Evolutionary conservation across 495 filamentous ascomycete genomes (phyloP), one percentile per base, ranked within the genome.

Genomic region (Xylaria nigripes): DNA sequence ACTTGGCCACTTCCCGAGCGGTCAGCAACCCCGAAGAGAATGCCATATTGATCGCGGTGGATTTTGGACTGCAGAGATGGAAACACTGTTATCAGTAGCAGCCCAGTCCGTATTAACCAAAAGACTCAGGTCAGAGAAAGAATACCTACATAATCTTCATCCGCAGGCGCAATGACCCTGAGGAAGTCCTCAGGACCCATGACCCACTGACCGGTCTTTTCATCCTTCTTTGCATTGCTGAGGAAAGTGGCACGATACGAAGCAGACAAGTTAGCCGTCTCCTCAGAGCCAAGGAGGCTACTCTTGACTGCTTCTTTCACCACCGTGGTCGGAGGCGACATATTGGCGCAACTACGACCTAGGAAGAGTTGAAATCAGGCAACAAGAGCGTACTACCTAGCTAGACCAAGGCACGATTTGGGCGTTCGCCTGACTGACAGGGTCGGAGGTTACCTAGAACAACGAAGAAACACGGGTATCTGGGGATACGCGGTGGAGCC

Each of bases 1-100:
- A 98, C 74, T 61, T 79, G 83, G 51, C 90, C 89, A 21, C 72
- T 72, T 48, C 76, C 80, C 42, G 78, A 79, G 47, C 87, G 80
- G 69, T 98, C 93, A 55, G 93, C 93, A 29, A 98, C 84, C 50
- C 75, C 72, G 70, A 97, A 98, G 9, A 98, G 85, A 61, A 98
- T 87, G 8, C 82, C 84, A 70, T 96, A 98, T 67, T 96, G 91
- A 62, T 90, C 85, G 54, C 93, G 85, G 70, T 89, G 86, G 74
- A 97, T 96, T 71, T 98, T 98, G 75, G 96, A 92, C 90, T 96
- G 59, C 56, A 66, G 42, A 55, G n/a, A 12, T 13, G 18, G 54
- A 25, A 45, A 10, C 29, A 44, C 34, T n/a, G 16, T 18, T 38
- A 43, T 53, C 10, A 52, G 32, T 12, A 34, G 21, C 15, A 13